A percentile compares a stretch with the other conserved stretches of the same genome.
Evolutionary conservation across 371 early-diverging fungal genomes (phyloP).

Genomic region (Apophysomyces variabilis): DNA sequence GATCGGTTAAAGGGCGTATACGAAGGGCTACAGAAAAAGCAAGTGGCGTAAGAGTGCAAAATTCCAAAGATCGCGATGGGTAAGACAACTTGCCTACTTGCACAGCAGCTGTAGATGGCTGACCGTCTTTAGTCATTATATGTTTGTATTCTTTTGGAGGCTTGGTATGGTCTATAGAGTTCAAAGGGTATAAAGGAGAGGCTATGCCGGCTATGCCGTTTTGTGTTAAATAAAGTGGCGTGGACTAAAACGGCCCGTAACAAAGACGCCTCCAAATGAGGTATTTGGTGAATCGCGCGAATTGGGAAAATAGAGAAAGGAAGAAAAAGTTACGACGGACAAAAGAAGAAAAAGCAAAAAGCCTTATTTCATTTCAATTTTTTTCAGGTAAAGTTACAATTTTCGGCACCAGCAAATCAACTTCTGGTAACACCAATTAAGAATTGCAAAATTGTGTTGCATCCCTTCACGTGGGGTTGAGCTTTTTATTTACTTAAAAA

Average conservation of each 20-base stretch:
- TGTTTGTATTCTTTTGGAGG: not conserved
- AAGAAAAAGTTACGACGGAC: no score
- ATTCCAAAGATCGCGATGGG: no score
- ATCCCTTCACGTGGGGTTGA: not conserved
- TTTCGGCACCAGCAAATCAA: no score
- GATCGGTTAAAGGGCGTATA: slow-evolving; percentile 49
- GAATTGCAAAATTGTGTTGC: not conserved
- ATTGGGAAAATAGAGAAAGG: no score
- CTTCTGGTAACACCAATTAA: not conserved
- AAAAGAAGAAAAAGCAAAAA: no score
- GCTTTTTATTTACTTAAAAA: slow-evolving; percentile 3
- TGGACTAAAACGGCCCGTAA: no score
- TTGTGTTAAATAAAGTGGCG: no score
- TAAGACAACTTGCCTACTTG: slow-evolving; percentile 43
- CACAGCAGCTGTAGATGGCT: slow-evolving; percentile 23
- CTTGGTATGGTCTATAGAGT: not conserved
- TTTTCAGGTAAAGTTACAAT: no score
- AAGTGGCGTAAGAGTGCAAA: not conserved
- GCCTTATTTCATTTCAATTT: no score
- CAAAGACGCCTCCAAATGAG: no score
- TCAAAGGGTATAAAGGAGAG: slow-evolving; percentile 12
- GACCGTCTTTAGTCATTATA: slow-evolving; percentile 33
- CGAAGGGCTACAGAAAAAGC: slow-evolving; percentile 36
- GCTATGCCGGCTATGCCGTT: no score
- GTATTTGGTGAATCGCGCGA: no score